phyloP scores from a whole-genome alignment of 129 eudicot species.

The Lactuca saligna region DNA sequence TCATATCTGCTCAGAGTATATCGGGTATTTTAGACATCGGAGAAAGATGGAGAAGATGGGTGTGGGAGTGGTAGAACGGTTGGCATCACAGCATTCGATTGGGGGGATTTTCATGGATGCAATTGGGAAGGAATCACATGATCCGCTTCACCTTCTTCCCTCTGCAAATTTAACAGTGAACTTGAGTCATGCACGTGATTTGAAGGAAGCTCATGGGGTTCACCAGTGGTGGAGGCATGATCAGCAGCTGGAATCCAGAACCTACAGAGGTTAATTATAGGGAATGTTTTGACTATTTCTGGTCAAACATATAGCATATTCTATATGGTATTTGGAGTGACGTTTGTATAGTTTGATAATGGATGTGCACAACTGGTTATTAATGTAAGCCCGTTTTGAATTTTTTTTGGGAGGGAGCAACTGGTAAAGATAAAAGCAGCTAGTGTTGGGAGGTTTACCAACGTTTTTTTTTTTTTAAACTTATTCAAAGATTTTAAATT shows the following conservation, averaged over 20 bases:
- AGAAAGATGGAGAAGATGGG: constrained; percentile 82
- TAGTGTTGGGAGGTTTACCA: no score
- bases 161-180: constrained; percentile 63
- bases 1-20: constrained; percentile 80
- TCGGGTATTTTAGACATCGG: constrained; percentile 85
- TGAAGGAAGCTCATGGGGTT: constrained; percentile 84
- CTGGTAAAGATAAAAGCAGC: no score
- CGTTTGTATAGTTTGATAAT: neutral
- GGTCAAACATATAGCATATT: constrained; percentile 1
- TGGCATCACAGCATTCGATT: constrained; percentile 78
- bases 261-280: constrained; percentile 30
- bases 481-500: no score
- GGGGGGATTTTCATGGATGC: constrained; percentile 63
- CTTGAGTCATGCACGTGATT: constrained; percentile 43
- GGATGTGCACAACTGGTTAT: no score
- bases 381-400: no score
- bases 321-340: no score
- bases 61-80: constrained; percentile 60
- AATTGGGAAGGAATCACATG: constrained; percentile 65
- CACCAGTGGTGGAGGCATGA: constrained; percentile 89
- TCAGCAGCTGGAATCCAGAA: constrained; percentile 48
- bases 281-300: neutral
- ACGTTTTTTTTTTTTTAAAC: no score
- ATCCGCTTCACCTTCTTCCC: constrained; percentile 80
- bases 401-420: no score